Conservation (phyloP, 352 stramenopile species). For the Phytophthora ohioensis region DNA sequence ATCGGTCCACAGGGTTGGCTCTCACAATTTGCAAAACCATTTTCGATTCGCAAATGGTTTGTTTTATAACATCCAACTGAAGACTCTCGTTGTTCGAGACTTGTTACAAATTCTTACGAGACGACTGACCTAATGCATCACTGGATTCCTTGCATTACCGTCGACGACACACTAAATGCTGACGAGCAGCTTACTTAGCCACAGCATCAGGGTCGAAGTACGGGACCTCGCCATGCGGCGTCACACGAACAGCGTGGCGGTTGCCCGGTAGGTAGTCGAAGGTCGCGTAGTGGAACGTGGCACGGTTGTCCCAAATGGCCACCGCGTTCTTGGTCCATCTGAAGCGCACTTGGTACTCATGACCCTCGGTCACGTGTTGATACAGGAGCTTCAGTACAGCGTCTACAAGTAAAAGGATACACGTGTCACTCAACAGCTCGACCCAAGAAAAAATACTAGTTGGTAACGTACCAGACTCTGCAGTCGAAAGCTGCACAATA, state of each 20-base stretch:
- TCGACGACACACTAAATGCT: neutral
- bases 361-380: constrained; percentile 25
- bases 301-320: constrained; percentile 37
- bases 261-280: constrained; percentile 37
- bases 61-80: too few relatives aligned
- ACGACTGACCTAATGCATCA: too few relatives aligned
- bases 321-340: constrained; percentile 39
- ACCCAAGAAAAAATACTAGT: neutral
- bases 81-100: too few relatives aligned
- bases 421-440: neutral
- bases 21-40: too few relatives aligned
- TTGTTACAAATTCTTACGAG: too few relatives aligned
- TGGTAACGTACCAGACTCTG: constrained; percentile 40
- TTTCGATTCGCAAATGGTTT: too few relatives aligned
- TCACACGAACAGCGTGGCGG: constrained; percentile 30
- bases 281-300: constrained; percentile 35
- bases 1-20: too few relatives aligned
- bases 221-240: constrained; percentile 29
- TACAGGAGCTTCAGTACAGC: constrained; percentile 34
- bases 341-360: constrained; percentile 37
- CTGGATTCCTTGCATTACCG: neutral
- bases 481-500: constrained; percentile 46
- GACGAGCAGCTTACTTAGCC: constrained; percentile 15
- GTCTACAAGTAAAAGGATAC: constrained; percentile 4
- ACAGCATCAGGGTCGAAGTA: constrained; percentile 31